Conservation (phyloP, 805 yeast species). For the Huiozyma sinensis region DNA sequence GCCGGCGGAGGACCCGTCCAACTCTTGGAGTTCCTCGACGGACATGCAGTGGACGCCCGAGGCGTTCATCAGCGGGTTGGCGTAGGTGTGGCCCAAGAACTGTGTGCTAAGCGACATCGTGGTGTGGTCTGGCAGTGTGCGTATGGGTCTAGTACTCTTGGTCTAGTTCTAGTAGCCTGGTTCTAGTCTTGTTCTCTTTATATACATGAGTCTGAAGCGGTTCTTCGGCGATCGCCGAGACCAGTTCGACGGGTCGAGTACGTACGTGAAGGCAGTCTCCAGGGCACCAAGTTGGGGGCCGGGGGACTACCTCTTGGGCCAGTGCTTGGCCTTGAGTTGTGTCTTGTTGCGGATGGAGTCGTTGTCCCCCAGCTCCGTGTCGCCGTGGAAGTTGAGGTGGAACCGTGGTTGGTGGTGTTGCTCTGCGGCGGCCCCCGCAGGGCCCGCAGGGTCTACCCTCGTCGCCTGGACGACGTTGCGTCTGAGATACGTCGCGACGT, state of each 20-base stretch:
- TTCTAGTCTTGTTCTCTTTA: background rate
- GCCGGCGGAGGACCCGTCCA: constrained; percentile 20
- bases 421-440: background rate
- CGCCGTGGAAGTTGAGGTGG: constrained; percentile 58
- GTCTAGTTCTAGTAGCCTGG: too few relatives aligned
- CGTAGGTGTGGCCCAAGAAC: constrained; percentile 13
- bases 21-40: constrained; percentile 17
- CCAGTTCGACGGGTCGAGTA: background rate
- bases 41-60: constrained; percentile 27
- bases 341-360: constrained; percentile 49
- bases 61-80: constrained; percentile 26
- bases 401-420: constrained; percentile 11
- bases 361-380: constrained; percentile 87
- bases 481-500: constrained; percentile 58
- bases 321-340: background rate
- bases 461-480: constrained; percentile 83
- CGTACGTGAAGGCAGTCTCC: background rate
- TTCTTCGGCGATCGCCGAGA: constrained; percentile 4
- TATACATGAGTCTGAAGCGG: background rate
- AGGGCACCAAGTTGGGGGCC: background rate
- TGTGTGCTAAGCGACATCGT: constrained; percentile 10
- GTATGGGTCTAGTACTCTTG: too few relatives aligned
- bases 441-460: constrained; percentile 19
- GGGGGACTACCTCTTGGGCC: background rate
- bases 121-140: background rate